Base-by-base conservation (phyloP, 2,329 filamentous ascomycete genomes). In the Orbilia quercus region DNA sequence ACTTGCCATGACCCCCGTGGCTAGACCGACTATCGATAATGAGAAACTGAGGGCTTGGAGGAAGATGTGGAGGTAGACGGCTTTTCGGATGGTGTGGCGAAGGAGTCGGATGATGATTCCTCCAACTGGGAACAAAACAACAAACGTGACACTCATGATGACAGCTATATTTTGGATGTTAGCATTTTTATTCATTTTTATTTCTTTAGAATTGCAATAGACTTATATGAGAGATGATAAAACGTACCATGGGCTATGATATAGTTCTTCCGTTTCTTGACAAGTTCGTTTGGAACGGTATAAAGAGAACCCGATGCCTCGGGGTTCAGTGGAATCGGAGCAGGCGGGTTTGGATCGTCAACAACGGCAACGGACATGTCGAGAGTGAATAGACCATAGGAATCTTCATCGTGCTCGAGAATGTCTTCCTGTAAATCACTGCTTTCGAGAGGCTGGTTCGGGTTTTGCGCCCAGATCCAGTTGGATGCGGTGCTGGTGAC, bases 1-100 rank as follows among this genome's bases (percentile, higher is more conserved):
- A 14, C 85, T 83, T 2, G 82, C 78, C 42, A 83, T 81, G 31
- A 87, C 81, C 16, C 88, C 88, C 12, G 89, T 76, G 1, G 81
- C 87, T 60, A 90, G 86, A 12, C 85, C 87, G 11, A 81, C 84
- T 82, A 88, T 87, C 84, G 89, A 87, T 40, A 83, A 80, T 14
- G 85, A 67, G 77, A 87, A 85, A 45, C 83, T 81, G 12, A 88
- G 63, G 1, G 82, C 76, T 79, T 90, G 88, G 80, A 85, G 84
- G 7, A 80, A 80, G 5, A 82, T 85, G 77, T 90, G 88, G n/a
- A 87, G 75, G 48, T 77, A 79, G 2, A 79, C 73, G 0, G 79
- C 75, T 40, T 77, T 75, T 47, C 40, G 77, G 54, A 59, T 64
- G 55, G 58, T 84, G 78, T 82, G 85, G 47, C 85, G 84, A 5